Evolutionary conservation across 1,284 basidiomycete species (phyloP), one percentile per base, ranked within the genome.

Genomic region (Malassezia pachydermatis): DNA sequence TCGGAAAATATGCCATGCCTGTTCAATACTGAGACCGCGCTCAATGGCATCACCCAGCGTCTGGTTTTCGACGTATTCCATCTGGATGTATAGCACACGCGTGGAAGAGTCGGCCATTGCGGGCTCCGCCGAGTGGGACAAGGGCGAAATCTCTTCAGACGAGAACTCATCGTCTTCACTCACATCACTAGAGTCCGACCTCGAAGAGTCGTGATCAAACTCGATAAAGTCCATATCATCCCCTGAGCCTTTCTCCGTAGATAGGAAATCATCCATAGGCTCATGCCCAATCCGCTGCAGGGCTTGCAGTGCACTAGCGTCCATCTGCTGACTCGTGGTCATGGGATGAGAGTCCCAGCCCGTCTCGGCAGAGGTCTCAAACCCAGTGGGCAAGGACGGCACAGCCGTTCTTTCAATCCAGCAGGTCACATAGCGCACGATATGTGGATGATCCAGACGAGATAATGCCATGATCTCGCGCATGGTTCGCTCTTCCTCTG

Each of bases 381-480:
- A 19, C 9, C 27, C 32, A 5, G 20, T 32, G 4, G 44, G 14
- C 6, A 35, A 14, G n/a, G 55, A 33, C 10, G 58, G 57, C 13
- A 58, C 44, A 11, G 57, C 60, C 6, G 62, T 66, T 39, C 62
- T 60, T 43, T 70, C 58, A 37, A 72, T 66, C 60, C 62, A 70
- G 51, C 62, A 70, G 2, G 71, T 73, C 17, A 68, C 62, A 51
- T 90, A 95, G 34, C 89, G 81, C 16, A 94, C 89, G 56, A 96
- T 86, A 73, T 84, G 86, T 10, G 84, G 81, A 71, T 95, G 88
- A 39, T 83, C 85, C 17, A 94, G 79, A 30, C 84, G 77, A 55
- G 86, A 88, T 16, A 95, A 76, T 0, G 86, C 85, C 57, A 86
- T 86, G 43, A 95, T 88, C 73, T 95, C 89, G 9, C 90, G 80